These are phyloP conservation scores for Drechmeria coniospora DNA, from an alignment of 2,329 filamentous ascomycete species.

Conservation along the genomic window DNA sequence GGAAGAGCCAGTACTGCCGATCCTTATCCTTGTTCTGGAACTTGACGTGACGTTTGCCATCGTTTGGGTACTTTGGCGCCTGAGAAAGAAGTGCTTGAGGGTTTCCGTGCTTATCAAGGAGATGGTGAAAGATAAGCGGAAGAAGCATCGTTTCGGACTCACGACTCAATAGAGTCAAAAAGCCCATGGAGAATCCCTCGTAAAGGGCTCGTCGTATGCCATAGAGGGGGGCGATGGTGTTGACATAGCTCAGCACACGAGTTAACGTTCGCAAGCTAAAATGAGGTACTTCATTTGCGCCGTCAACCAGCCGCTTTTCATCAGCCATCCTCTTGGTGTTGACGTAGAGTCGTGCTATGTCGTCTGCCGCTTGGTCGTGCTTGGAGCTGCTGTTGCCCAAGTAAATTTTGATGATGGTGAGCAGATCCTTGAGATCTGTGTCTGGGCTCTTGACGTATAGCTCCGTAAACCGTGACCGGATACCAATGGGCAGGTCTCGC, in stretches of 20 bases:
- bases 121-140: constrained; percentile 64
- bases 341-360: constrained; percentile 77
- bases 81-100: constrained; percentile 61
- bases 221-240: constrained; percentile 70
- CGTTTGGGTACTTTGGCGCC: constrained; percentile 59
- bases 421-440: constrained; percentile 67
- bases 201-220: constrained; percentile 74
- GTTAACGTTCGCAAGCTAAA: constrained; percentile 93
- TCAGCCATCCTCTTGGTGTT: constrained; percentile 71
- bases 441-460: constrained; percentile 89
- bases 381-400: constrained; percentile 56
- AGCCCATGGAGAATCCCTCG: constrained; percentile 97
- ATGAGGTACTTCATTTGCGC: constrained; percentile 88
- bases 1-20: constrained; percentile 78
- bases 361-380: constrained; percentile 58
- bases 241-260: constrained; percentile 74
- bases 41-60: constrained; percentile 64
- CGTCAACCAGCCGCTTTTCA: constrained; percentile 71
- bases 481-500: constrained; percentile 74
- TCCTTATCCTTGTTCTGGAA: constrained; percentile 51
- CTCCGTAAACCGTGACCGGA: constrained; percentile 88
- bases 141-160: constrained; percentile 66
- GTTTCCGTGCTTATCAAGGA: constrained; percentile 55
- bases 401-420: constrained; percentile 80
- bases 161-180: constrained; percentile 73